A percentile compares a stretch with the other conserved stretches of the same genome.
Conservation (phyloP, 2,329 filamentous ascomycete species). For the Amphichorda felina region DNA sequence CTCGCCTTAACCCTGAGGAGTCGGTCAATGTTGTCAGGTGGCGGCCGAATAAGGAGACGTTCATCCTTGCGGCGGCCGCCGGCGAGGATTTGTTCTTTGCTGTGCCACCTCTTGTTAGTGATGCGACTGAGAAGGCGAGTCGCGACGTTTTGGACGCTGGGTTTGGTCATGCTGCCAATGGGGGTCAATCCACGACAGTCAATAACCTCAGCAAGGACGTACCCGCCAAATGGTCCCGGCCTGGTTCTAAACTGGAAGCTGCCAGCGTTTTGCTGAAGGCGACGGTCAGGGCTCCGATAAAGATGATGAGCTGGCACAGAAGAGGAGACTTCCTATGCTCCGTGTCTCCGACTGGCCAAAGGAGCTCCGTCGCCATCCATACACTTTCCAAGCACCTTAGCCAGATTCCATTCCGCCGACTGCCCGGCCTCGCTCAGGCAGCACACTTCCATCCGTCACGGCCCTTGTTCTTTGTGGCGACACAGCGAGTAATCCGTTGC, state of each 20-base stretch:
- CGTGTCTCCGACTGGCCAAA: conserved; percentile 69
- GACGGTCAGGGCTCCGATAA: conserved; percentile 69
- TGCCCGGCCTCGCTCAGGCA: conserved; percentile 67
- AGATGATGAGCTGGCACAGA: conserved; percentile 87
- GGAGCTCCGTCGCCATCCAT: conserved; percentile 81
- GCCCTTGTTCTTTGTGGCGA: conserved; percentile 91
- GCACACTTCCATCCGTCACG: conserved; percentile 91
- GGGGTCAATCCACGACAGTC: conserved; percentile 40
- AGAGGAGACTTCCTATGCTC: conserved; percentile 91
- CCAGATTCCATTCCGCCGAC: conserved; percentile 78
- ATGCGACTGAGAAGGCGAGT: conserved; percentile 61
- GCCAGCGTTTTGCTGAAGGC: conserved; percentile 71
- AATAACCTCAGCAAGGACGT: conserved; percentile 58
- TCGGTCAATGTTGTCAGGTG: conserved; percentile 80
- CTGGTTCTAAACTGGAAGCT: conserved; percentile 60
- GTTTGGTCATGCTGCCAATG: conserved; percentile 82
- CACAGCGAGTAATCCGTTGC: conserved; percentile 81
- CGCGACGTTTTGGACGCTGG: conserved; percentile 71
- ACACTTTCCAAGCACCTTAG: conserved; percentile 91
- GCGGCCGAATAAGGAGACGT: conserved; percentile 72
- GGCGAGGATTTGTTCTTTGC: conserved; percentile 82
- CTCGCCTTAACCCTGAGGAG: conserved; percentile 64
- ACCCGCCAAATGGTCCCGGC: conserved; percentile 73
- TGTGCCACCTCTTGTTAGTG: conserved; percentile 62
- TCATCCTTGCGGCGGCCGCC: conserved; percentile 71